Evolutionary conservation across 1,284 basidiomycete genomes (phyloP).

Genomic region (Gomphus bonarii): DNA sequence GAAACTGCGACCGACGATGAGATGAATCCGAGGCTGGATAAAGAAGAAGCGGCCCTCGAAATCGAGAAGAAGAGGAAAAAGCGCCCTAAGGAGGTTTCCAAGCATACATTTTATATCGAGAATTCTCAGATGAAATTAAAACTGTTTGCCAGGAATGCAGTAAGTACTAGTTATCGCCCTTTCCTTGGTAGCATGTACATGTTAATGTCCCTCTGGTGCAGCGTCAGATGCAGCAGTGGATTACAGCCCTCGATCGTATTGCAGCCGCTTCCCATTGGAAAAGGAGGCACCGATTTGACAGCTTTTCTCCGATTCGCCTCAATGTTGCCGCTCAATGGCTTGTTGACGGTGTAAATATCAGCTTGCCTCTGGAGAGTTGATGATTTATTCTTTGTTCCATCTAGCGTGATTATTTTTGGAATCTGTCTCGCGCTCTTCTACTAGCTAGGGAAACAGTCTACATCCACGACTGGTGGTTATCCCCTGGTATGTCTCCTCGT

Average conservation of each 20-base stretch:
- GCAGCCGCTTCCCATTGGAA: constrained; percentile 74
- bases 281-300: constrained; percentile 80
- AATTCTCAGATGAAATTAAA: constrained; percentile 90
- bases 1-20: constrained; percentile 21
- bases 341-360: constrained; percentile 79
- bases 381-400: neutral
- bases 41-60: constrained; percentile 14
- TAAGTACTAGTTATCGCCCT: constrained; percentile 20
- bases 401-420: constrained; percentile 95
- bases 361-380: neutral
- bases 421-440: constrained; percentile 86
- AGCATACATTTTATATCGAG: constrained; percentile 91
- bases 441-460: constrained; percentile 86
- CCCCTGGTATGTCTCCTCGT: constrained; percentile 45
- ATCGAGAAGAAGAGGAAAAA: constrained; percentile 34
- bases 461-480: constrained; percentile 96
- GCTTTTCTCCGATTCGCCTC: constrained; percentile 87
- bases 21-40: constrained; percentile 7
- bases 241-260: constrained; percentile 83
- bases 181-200: neutral
- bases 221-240: constrained; percentile 97
- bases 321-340: constrained; percentile 98
- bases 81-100: constrained; percentile 51
- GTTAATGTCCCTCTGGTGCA: constrained; percentile 21
- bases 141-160: constrained; percentile 83